These are phyloP conservation scores for Clarkia xantiana DNA, from an alignment of 345 rosid species.

Conservation along the genomic window DNA sequence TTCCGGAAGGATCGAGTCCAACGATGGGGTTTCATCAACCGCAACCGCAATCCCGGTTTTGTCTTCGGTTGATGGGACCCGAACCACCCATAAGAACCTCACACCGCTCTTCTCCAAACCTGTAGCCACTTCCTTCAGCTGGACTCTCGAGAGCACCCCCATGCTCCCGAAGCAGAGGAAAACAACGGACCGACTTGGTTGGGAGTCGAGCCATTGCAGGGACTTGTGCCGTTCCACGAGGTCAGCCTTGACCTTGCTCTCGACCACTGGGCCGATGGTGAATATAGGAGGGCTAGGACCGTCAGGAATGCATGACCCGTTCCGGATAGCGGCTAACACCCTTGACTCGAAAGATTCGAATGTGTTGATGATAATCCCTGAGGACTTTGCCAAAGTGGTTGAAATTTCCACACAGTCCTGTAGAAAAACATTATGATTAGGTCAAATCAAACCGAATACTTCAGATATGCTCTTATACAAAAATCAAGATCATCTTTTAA, in stretches of 20 bases:
- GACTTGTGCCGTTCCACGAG: conserved; percentile 7
- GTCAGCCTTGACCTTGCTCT: not conserved
- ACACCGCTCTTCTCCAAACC: conserved; percentile 33
- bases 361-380: conserved; percentile 33
- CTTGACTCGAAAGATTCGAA: conserved; percentile 31
- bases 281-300: conserved; percentile 19
- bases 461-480: no score
- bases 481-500: no score
- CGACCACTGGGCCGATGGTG: conserved; percentile 41
- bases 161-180: conserved; percentile 55
- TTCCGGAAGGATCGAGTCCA: conserved; percentile 23
- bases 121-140: conserved; percentile 28
- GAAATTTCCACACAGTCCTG: conserved; percentile 2
- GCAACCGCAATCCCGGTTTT: not conserved
- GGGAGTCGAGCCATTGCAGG: conserved; percentile 34
- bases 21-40: conserved; percentile 6
- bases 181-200: conserved; percentile 31
- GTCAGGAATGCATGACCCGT: conserved; percentile 22
- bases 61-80: conserved; percentile 9
- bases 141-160: conserved; percentile 31
- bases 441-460: no score
- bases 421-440: no score
- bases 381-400: conserved; percentile 7
- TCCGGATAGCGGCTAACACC: conserved; percentile 19
- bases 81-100: conserved; percentile 43